Evolutionary conservation across 352 stramenopile species (phyloP).

Genomic region (Halophytophthora polymorphica): DNA sequence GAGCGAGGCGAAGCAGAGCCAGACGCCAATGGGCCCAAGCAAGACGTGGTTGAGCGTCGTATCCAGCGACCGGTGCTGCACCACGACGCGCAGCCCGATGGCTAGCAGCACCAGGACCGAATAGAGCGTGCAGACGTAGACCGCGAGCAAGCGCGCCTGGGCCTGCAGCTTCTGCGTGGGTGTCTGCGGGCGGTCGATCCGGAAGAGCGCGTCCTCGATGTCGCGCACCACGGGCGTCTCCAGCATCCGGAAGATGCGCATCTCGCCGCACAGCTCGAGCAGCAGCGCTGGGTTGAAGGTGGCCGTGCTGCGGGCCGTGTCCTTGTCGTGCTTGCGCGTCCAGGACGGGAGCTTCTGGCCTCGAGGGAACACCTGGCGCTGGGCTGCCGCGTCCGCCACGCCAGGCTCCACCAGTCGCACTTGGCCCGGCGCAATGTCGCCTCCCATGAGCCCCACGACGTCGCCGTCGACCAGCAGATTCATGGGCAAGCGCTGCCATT

Average conservation of each 20-base stretch:
- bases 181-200: slow-evolving; percentile 62
- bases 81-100: slow-evolving; percentile 58
- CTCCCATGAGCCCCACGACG: slow-evolving; percentile 79
- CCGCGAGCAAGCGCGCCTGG: slow-evolving; percentile 44
- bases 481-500: slow-evolving; percentile 82
- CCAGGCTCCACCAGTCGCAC: slow-evolving; percentile 36
- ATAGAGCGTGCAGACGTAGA: slow-evolving; percentile 70
- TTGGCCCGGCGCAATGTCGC: slow-evolving; percentile 68
- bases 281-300: slow-evolving; percentile 76
- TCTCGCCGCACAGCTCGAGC: slow-evolving; percentile 80
- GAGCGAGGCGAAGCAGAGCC: slow-evolving; percentile 84
- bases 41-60: slow-evolving; percentile 70
- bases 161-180: slow-evolving; percentile 77
- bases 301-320: slow-evolving; percentile 59
- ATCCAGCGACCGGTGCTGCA: slow-evolving; percentile 69
- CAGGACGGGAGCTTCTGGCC: slow-evolving; percentile 63
- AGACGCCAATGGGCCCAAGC: slow-evolving; percentile 69
- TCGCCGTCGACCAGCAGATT: slow-evolving; percentile 82
- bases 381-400: slow-evolving; percentile 6
- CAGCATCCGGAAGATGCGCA: slow-evolving; percentile 84
- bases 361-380: slow-evolving; percentile 39
- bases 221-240: slow-evolving; percentile 80
- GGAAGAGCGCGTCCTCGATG: slow-evolving; percentile 76
- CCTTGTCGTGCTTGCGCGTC: slow-evolving; percentile 35
- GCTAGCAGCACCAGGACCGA: slow-evolving; percentile 60